phyloP scores from a whole-genome alignment of 1,139 yeast genomes.

The Blastobotrys petasosporus region DNA sequence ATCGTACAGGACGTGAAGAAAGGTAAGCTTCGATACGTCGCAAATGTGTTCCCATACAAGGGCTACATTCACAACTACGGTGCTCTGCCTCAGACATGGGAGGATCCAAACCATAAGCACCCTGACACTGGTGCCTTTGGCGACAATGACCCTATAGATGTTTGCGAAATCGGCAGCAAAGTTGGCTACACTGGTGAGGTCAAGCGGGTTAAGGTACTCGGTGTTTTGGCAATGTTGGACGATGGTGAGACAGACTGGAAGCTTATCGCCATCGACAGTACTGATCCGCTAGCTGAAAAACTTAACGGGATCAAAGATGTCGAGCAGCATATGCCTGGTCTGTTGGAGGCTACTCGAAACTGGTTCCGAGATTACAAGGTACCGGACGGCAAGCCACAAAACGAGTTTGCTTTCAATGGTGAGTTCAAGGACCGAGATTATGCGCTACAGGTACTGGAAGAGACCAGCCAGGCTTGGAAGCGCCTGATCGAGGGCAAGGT shows the following conservation, averaged over 20 bases:
- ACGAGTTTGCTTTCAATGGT: conserved; percentile 80
- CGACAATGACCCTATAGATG: conserved; percentile 88
- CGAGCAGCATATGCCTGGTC: conserved; percentile 68
- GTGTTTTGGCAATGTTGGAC: conserved; percentile 80
- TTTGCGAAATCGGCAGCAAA: conserved; percentile 77
- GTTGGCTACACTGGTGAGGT: conserved; percentile 70
- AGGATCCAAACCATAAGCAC: conserved; percentile 63
- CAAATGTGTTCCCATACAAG: conserved; percentile 84
- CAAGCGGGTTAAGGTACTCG: conserved; percentile 75
- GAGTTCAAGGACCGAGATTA: conserved; percentile 68
- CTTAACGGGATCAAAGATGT: conserved; percentile 73
- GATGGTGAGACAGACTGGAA: conserved; percentile 97
- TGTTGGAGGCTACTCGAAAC: conserved; percentile 73
- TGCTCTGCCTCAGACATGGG: conserved; percentile 95
- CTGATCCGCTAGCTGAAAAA: conserved; percentile 71
- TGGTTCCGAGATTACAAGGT: conserved; percentile 90
- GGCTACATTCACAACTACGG: conserved; percentile 93
- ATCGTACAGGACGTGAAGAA: conserved; percentile 82
- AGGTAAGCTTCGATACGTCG: conserved; percentile 74
- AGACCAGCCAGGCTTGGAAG: conserved; percentile 71
- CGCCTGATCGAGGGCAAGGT: conserved; percentile 50
- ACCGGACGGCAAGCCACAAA: conserved; percentile 87
- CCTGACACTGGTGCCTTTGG: conserved; percentile 64
- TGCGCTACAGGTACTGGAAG: conserved; percentile 64
- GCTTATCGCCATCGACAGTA: conserved; percentile 66